Evolutionary conservation across 2,329 filamentous ascomycete species (phyloP).

Genomic region (Monosporascus sp.): DNA sequence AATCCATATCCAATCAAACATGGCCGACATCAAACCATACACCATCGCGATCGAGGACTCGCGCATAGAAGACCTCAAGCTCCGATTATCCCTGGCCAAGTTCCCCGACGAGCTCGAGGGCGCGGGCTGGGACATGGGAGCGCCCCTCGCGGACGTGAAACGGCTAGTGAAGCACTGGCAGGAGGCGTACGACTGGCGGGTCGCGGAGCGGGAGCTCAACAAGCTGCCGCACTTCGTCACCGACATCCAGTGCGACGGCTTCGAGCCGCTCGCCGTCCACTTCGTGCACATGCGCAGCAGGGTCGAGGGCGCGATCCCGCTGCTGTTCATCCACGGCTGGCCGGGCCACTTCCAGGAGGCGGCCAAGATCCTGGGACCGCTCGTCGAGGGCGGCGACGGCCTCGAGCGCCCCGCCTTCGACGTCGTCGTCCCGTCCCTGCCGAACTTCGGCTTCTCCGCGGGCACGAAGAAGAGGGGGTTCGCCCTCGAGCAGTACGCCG

Average conservation of each 20-base stretch:
- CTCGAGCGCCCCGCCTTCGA: constrained; percentile 41
- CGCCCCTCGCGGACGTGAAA: constrained; percentile 31
- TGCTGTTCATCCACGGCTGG: constrained; percentile 36
- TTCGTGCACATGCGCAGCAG: constrained; percentile 31
- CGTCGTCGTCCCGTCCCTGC: constrained; percentile 53
- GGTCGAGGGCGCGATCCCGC: constrained; percentile 24
- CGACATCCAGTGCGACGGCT: constrained; percentile 32
- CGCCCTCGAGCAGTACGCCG: constrained; percentile 54
- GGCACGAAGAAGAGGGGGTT: constrained; percentile 48
- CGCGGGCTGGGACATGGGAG: constrained; percentile 34
- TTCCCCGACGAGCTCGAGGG: constrained; percentile 36
- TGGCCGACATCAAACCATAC: constrained; percentile 28
- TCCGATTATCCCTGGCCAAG: constrained; percentile 27
- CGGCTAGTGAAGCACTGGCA: constrained; percentile 30
- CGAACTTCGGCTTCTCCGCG: constrained; percentile 46
- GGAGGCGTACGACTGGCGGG: constrained; percentile 30
- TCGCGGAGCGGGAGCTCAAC: constrained; percentile 30
- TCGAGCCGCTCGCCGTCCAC: constrained; percentile 32
- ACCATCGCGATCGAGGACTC: constrained; percentile 28
- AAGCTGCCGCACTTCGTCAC: constrained; percentile 30
- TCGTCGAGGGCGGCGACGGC: constrained; percentile 30
- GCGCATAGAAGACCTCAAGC: constrained; percentile 28
- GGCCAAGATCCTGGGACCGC: constrained; percentile 52
- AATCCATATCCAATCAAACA: not conserved
- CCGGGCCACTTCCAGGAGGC: constrained; percentile 68